phyloP scores from a whole-genome alignment of 2,329 filamentous ascomycete species.

The Pseudocercospora musae region DNA sequence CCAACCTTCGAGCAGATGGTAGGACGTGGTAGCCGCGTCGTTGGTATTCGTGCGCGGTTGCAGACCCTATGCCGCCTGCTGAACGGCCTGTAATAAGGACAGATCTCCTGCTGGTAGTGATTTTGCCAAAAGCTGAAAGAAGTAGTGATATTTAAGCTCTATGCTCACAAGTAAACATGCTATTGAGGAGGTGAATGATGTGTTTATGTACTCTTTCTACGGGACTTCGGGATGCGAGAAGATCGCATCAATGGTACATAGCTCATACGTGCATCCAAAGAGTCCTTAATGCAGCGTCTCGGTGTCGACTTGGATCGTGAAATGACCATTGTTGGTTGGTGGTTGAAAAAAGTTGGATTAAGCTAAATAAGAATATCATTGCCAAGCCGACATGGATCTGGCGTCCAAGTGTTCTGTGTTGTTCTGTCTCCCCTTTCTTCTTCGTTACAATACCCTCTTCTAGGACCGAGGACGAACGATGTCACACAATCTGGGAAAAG shows the following conservation, averaged over 20 bases:
- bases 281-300: neutral
- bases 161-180: neutral
- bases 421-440: neutral
- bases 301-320: neutral
- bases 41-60: constrained; percentile 40
- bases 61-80: constrained; percentile 42
- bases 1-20: constrained; percentile 14
- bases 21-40: constrained; percentile 30
- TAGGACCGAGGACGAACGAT: neutral
- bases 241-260: neutral
- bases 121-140: neutral
- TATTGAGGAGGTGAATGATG: neutral
- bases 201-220: neutral
- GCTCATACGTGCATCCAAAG: neutral
- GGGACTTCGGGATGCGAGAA: neutral
- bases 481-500: too few relatives aligned
- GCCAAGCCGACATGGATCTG: neutral
- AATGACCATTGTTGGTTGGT: neutral
- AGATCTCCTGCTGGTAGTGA: constrained; percentile 4
- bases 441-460: neutral
- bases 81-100: constrained; percentile 35
- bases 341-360: neutral
- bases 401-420: too few relatives aligned
- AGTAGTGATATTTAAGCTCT: neutral
- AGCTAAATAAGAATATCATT: neutral